Percentiles rank a stretch among this genome's conserved stretches.
phyloP scores from a whole-genome alignment of 352 stramenopile species.

The Phytophthora cajani region DNA sequence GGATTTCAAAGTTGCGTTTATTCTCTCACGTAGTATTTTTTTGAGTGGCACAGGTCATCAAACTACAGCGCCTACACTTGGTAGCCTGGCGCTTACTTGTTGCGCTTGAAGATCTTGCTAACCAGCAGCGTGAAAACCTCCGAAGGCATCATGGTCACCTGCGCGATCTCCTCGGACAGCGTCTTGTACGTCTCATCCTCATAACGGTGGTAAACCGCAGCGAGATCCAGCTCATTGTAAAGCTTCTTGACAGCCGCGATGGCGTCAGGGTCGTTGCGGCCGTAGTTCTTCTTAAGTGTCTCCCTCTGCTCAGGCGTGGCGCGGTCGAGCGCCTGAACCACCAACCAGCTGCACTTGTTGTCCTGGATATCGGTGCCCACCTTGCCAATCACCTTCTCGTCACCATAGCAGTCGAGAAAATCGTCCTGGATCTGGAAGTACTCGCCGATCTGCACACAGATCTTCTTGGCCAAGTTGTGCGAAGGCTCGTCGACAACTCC shows the following conservation, averaged over 20 bases:
- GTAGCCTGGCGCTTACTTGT: constrained; percentile 76
- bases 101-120: constrained; percentile 97
- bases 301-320: constrained; percentile 78
- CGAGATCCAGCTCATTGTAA: constrained; percentile 94
- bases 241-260: constrained; percentile 93
- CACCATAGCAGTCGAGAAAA: constrained; percentile 98
- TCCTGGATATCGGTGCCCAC: constrained; percentile 99
- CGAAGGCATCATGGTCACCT: constrained; percentile 86
- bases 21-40: background rate
- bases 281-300: constrained; percentile 94
- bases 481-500: constrained; percentile 82
- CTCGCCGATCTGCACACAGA: constrained; percentile 97
- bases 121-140: constrained; percentile 95
- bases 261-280: constrained; percentile 78
- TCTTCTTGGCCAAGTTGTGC: constrained; percentile 90
- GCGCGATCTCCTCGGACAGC: constrained; percentile 81
- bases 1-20: background rate
- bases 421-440: constrained; percentile 99
- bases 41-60: background rate
- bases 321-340: constrained; percentile 93
- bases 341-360: constrained; percentile 99
- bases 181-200: constrained; percentile 93
- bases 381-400: constrained; percentile 94
- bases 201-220: constrained; percentile 91
- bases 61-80: background rate